phyloP scores from a whole-genome alignment of 2,329 filamentous ascomycete species.

The Microascus cirrosus region DNA sequence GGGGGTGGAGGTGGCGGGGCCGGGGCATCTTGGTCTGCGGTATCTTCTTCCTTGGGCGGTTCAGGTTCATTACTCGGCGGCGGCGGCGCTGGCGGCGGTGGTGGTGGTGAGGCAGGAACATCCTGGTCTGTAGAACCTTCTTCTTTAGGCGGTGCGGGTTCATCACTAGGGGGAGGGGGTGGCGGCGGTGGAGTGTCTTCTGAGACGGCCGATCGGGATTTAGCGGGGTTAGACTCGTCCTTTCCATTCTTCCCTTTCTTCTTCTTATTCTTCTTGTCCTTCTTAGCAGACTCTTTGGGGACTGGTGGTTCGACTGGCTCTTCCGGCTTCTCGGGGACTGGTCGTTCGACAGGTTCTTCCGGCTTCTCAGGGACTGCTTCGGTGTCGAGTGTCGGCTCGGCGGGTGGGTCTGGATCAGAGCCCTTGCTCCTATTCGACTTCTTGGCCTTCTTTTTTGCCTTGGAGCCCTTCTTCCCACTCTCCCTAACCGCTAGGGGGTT shows the following conservation, averaged over 20 bases:
- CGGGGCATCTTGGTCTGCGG: neutral
- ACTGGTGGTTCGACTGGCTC: no score
- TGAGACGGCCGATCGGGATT: neutral
- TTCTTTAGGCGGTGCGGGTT: neutral
- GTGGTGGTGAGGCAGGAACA: neutral
- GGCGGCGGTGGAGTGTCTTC: neutral
- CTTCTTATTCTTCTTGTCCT: neutral
- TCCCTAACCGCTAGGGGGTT: slow-evolving; percentile 1
- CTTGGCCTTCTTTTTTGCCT: neutral
- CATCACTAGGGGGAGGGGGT: neutral
- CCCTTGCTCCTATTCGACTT: neutral
- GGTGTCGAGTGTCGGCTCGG: no score
- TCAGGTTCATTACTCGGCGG: neutral
- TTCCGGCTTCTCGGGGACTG: no score
- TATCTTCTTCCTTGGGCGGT: neutral
- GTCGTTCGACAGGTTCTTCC: no score
- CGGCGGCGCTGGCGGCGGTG: slow-evolving; percentile 1
- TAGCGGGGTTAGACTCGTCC: neutral
- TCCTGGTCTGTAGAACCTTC: slow-evolving; percentile 1
- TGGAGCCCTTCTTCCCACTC: neutral
- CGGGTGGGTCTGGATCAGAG: no score
- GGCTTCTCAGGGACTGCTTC: no score
- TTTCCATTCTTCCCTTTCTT: slow-evolving; percentile 1
- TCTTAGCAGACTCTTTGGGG: slow-evolving; percentile 1
- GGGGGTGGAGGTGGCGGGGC: slow-evolving; percentile 1